Evolutionary conservation across 768 basidiomycete species (phyloP).

Genomic region (Thelephora ganbajun): DNA sequence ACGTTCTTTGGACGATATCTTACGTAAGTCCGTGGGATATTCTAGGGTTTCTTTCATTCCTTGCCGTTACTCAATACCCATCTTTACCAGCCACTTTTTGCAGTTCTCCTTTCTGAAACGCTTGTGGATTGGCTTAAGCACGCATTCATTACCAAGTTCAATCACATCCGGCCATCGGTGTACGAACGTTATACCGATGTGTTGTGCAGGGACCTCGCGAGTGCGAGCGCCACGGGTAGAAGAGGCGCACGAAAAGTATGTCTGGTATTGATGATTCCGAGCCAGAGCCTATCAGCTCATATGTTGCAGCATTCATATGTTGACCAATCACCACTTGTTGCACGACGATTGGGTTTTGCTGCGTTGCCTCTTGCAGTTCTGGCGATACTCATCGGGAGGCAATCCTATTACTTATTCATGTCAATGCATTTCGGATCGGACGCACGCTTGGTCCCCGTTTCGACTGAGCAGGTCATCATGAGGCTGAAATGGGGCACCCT

Average conservation of each 20-base stretch:
- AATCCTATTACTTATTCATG: conserved; percentile 51
- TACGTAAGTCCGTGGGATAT: conserved; percentile 44
- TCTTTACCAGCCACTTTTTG: conserved; percentile 63
- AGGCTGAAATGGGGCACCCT: conserved; percentile 53
- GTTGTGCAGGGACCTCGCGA: conserved; percentile 83
- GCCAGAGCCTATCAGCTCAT: background rate
- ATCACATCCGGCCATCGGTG: conserved; percentile 89
- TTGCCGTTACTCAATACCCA: conserved; percentile 1
- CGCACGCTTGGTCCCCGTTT: conserved; percentile 15
- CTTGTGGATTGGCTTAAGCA: conserved; percentile 98
- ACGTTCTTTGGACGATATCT: conserved; percentile 76
- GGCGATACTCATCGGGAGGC: conserved; percentile 60
- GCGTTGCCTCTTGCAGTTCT: conserved; percentile 84
- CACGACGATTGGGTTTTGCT: conserved; percentile 87
- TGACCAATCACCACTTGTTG: conserved; percentile 90
- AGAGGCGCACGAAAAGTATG: conserved; percentile 59
- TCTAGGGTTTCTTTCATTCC: background rate
- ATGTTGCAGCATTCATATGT: conserved; percentile 68
- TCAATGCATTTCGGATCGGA: conserved; percentile 22
- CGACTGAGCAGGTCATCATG: conserved; percentile 34
- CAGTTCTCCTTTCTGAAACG: conserved; percentile 85
- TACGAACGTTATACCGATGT: conserved; percentile 95
- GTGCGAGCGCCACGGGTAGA: conserved; percentile 58
- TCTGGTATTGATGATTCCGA: background rate
- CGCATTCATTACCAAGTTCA: conserved; percentile 99